Base-by-base conservation (phyloP, 2,329 filamentous ascomycete species). In the Fusarium floridanum region DNA sequence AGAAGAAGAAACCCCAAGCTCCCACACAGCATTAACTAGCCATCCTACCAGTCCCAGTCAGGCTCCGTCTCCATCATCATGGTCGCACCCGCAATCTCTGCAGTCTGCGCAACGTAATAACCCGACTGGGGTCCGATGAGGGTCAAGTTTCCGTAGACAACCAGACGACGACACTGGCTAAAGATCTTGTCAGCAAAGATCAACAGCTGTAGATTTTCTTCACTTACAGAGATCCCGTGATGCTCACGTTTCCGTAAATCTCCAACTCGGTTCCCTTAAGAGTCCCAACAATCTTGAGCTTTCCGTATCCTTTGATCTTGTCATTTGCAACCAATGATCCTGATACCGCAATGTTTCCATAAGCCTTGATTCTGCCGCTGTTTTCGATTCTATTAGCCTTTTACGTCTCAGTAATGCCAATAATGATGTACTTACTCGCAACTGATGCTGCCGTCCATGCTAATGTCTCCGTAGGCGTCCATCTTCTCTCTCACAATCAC, bases 221-320 rank as follows among this genome's bases (percentile, higher is more conserved):
- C 36, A 64, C 76, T 4, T 70, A 87, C 86, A 87, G 70, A 67
- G 82, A 84, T 60, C 86, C 86, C 11, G 84, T 83, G 67, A 88
- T 83, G 48, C 78, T 84, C 48, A 87, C 77, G 60, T 85, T 85
- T 9, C 86, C 86, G 76, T 86, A 88, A 14, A 88, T 84, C 67
- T 88, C 85, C 20, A 88, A 76, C 32, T 85, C 83, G 5, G 81
- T 78, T 12, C 82, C 85, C 43, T 87, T 82, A 8, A 86, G 78
- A 27, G 80, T 83, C 7, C 86, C 86, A 12, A 81, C 79, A 27
- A 88, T 75, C 61, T 80, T 85, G 41, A 88, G 80, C 76, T 86
- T 86, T 22, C 86, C 86, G 70, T 83, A 86, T 29, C 86, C 83
- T 60, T 85, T 86, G 72, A 87, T 83, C 68, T 85, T 86, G 69